Percentiles rank a stretch among this genome's conserved stretches.
Conservation (phyloP, 108 stramenopile genomes). For the Licmophora abbreviata region DNA sequence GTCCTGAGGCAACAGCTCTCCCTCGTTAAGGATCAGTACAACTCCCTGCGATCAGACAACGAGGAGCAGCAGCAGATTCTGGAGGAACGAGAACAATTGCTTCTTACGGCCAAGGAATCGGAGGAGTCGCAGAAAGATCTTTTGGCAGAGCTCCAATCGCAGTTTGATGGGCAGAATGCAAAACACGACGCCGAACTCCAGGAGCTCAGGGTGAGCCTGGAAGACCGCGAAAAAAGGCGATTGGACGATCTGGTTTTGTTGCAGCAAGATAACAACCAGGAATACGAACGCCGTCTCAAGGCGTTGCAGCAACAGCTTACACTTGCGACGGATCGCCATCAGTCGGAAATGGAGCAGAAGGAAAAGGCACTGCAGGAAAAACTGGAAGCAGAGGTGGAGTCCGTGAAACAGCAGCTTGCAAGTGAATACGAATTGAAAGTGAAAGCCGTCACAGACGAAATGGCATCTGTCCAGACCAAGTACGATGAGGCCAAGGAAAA, state of each 20-base stretch:
- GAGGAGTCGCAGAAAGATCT: conserved; percentile 11
- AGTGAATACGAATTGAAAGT: background rate
- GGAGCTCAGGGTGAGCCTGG: background rate
- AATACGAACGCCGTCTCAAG: conserved; percentile 31
- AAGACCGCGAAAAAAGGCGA: conserved; percentile 17
- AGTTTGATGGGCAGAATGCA: conserved; percentile 26
- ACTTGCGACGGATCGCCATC: conserved; percentile 37
- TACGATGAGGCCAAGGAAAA: conserved; percentile 24
- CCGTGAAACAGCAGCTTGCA: conserved; percentile 3
- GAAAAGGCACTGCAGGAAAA: conserved; percentile 23
- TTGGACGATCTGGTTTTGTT: conserved; percentile 26
- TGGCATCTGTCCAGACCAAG: background rate
- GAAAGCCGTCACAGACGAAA: background rate
- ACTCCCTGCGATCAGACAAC: conserved; percentile 13
- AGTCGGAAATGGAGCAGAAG: conserved; percentile 35
- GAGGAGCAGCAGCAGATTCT: conserved; percentile 9
- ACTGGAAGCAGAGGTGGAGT: conserved; percentile 20
- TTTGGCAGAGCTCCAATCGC: conserved; percentile 13
- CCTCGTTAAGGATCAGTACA: conserved; percentile 14
- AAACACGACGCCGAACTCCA: conserved; percentile 12
- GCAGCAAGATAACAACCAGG: conserved; percentile 23
- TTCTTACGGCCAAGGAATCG: conserved; percentile 12
- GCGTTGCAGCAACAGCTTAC: conserved; percentile 38
- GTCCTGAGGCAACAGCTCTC: conserved; percentile 16
- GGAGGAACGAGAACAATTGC: conserved; percentile 9